Evolutionary conservation across 805 yeast species (phyloP), one percentile per base, ranked within the genome.

Genomic region (Middelhovenomyces tepae): DNA sequence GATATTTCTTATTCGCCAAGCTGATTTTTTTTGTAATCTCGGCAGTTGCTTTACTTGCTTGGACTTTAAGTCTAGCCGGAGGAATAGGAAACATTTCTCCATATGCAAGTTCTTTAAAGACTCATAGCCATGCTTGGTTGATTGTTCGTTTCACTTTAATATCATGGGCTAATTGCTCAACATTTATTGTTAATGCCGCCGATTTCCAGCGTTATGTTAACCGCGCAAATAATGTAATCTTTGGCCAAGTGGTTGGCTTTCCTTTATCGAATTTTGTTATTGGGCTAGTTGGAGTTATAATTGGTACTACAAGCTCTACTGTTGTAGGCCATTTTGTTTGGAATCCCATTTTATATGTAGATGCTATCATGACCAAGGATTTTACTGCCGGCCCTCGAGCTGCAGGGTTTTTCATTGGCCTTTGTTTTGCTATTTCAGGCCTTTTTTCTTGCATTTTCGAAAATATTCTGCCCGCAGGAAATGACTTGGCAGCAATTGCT

Each of bases 141-240:
- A 33, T 39, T 9, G 16, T 18, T 16, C 13, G 19, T 15, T 36
- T 32, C 22, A 22, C 30, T 7, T 18, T 39, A 11, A 30, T 36
- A 9, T 36, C 40, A 21, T 36, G 40, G 40, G 43, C 40, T 13
- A 36, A 31, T 18, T 28, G 38, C 23, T 39, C 40, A n/a, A 38
- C 42, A 2, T 38, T 38, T 19, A 38, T 38, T 10, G 37, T 36
- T 15, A 36, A 36, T 24, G 40, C 39, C 13, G 22, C 40, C 14
- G 43, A 39, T 19, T 33, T 32, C 24, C 39, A 36, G 30, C 36
- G 39, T 4, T 39, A 39, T 32, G 34, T 36, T n/a, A 21, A 17
- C 25, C 19, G 16, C 4, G 33, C 39, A 2, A 28, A 26, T 16
- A 23, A 33, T 14, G 40, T 36, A 16, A 18, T 39, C 5, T 9